A percentile compares a stretch with the other conserved stretches of the same genome.
These are phyloP conservation scores for Solanum chaucha DNA, from an alignment of 257 asterid genomes.

Conservation along the genomic window DNA sequence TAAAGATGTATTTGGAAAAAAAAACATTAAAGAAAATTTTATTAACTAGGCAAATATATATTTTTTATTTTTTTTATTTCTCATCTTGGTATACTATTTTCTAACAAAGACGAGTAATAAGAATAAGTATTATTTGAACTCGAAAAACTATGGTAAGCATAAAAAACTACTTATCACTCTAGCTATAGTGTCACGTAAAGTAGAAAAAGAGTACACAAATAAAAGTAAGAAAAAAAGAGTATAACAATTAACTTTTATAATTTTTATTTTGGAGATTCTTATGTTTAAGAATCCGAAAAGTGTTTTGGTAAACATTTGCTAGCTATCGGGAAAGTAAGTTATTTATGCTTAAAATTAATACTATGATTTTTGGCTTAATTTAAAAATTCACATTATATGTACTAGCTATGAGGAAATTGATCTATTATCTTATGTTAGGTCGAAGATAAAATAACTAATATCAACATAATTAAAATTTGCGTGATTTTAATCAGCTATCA, in stretches of 20 bases:
- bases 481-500: fast-evolving
- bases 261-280: neutral
- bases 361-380: neutral
- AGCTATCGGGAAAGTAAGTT: neutral
- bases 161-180: neutral
- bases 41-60: too few relatives aligned
- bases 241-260: neutral
- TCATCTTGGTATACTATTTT: neutral
- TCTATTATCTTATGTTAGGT: neutral
- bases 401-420: neutral
- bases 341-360: neutral
- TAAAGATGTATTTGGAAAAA: neutral
- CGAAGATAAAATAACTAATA: neutral
- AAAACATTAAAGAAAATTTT: too few relatives aligned
- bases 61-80: neutral
- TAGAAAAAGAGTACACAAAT: neutral
- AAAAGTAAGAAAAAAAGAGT: neutral
- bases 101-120: neutral
- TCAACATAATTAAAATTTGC: too few relatives aligned
- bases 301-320: neutral
- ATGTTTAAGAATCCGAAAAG: neutral
- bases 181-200: neutral
- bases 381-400: neutral
- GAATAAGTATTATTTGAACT: neutral
- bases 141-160: neutral